These are phyloP conservation scores for Pseudevernia furfuracea DNA, from an alignment of 495 filamentous ascomycete genomes.

Conservation along the genomic window DNA sequence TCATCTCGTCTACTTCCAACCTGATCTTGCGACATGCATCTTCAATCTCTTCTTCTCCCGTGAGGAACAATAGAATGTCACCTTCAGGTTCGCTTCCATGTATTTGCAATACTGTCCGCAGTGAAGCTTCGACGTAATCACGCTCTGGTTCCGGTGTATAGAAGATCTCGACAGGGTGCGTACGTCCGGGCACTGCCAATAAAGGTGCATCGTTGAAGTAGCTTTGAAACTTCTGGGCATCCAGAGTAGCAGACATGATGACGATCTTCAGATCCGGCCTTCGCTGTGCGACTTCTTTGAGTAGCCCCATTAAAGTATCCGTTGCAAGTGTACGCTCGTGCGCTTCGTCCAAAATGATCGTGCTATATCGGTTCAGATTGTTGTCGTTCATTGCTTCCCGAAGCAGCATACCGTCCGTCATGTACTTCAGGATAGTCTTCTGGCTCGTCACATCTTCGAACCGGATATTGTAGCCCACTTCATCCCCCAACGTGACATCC, in stretches of 20 bases:
- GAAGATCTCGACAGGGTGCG: slow-evolving; percentile 95
- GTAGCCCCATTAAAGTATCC: slow-evolving; percentile 89
- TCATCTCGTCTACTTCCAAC: slow-evolving; percentile 84
- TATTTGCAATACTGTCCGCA: slow-evolving; percentile 92
- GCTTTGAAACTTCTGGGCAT: slow-evolving; percentile 95
- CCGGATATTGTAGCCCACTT: slow-evolving; percentile 98
- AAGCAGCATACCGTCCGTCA: slow-evolving; percentile 99
- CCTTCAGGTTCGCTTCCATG: slow-evolving; percentile 88
- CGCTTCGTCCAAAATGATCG: slow-evolving; percentile 96
- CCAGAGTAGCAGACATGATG: slow-evolving; percentile 96
- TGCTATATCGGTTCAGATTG: slow-evolving; percentile 83
- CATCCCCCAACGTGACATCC: slow-evolving; percentile 87
- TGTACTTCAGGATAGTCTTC: slow-evolving; percentile 95
- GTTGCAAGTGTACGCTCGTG: slow-evolving; percentile 94
- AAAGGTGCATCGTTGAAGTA: slow-evolving; percentile 94
- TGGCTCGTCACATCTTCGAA: slow-evolving; percentile 92
- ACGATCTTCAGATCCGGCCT: slow-evolving; percentile 88
- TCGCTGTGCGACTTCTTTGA: slow-evolving; percentile 75
- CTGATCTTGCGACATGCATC: slow-evolving; percentile 87
- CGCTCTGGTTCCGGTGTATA: slow-evolving; percentile 95
- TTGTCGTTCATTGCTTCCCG: slow-evolving; percentile 97
- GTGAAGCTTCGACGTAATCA: slow-evolving; percentile 92
- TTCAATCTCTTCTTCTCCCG: slow-evolving; percentile 98
- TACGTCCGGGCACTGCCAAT: slow-evolving; percentile 89
- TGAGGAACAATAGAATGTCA: slow-evolving; percentile 92